These are phyloP conservation scores for Cornus controversa DNA, from an alignment of 148 eudicot genomes.

Conservation along the genomic window DNA sequence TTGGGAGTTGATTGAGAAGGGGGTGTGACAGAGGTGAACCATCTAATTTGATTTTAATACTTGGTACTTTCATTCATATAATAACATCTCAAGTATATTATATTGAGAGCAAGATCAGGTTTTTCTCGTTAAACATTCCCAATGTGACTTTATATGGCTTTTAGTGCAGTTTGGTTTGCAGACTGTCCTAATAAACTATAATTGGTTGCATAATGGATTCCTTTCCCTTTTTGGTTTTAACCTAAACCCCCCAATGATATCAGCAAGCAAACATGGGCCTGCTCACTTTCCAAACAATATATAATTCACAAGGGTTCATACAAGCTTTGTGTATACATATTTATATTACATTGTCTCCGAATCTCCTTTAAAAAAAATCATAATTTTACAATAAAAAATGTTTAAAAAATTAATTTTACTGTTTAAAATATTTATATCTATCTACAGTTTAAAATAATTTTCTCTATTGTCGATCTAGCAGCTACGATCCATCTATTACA, in stretches of 20 bases:
- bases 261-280: constrained; percentile 2
- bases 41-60: background rate
- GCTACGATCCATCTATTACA: too few relatives aligned
- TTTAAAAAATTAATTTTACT: too few relatives aligned
- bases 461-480: too few relatives aligned
- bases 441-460: too few relatives aligned
- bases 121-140: background rate
- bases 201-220: constrained; percentile 2
- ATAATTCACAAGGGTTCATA: too few relatives aligned
- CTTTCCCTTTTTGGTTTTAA: background rate
- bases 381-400: too few relatives aligned
- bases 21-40: background rate
- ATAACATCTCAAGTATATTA: background rate
- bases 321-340: background rate
- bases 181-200: background rate
- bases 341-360: too few relatives aligned
- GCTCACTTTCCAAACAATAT: background rate
- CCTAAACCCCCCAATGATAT: background rate
- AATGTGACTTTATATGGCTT: background rate
- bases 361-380: too few relatives aligned
- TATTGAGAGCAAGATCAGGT: background rate
- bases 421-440: too few relatives aligned
- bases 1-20: too few relatives aligned
- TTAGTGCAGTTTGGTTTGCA: too few relatives aligned
- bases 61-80: too few relatives aligned